phyloP scores from a whole-genome alignment of 2,329 filamentous ascomycete species.

The Chaetomiaceae sp. region DNA sequence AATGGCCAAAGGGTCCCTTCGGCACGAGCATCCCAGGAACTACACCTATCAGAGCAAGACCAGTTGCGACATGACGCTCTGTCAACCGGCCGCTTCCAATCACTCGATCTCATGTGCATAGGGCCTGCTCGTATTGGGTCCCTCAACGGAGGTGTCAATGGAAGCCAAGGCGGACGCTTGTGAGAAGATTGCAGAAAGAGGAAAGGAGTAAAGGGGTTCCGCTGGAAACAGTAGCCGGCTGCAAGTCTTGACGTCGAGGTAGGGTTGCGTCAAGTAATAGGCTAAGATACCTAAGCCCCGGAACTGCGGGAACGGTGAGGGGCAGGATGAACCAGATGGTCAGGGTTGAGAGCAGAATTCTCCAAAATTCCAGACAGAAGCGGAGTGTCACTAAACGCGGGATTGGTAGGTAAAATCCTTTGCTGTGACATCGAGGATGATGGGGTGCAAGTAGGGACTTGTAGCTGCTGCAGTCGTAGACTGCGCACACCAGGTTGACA shows the following conservation, averaged over 20 bases:
- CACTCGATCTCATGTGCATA: background rate
- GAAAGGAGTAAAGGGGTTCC: constrained; percentile 6
- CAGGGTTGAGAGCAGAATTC: background rate
- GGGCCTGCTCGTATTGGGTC: background rate
- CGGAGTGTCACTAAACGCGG: no score
- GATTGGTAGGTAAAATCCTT: no score
- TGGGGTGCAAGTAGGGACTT: no score
- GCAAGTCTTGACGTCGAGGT: constrained; percentile 10
- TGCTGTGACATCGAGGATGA: no score
- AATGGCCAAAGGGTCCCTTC: no score
- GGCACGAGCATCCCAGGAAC: no score
- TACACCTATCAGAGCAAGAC: no score
- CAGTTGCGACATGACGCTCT: no score
- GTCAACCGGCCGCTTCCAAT: background rate
- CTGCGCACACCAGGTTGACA: no score
- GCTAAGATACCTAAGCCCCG: constrained; percentile 12
- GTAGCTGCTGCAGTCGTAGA: no score
- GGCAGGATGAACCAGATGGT: background rate
- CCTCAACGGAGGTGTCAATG: constrained; percentile 4
- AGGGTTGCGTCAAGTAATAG: constrained; percentile 15
- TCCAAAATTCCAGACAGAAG: constrained; percentile 1
- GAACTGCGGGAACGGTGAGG: background rate
- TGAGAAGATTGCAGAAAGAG: constrained; percentile 1
- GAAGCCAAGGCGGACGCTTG: constrained; percentile 15
- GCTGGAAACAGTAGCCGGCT: background rate